Percentiles rank a stretch among this genome's conserved stretches.
phyloP scores from a whole-genome alignment of 2,329 filamentous ascomycete species.

The Cryphonectria carpinicola region DNA sequence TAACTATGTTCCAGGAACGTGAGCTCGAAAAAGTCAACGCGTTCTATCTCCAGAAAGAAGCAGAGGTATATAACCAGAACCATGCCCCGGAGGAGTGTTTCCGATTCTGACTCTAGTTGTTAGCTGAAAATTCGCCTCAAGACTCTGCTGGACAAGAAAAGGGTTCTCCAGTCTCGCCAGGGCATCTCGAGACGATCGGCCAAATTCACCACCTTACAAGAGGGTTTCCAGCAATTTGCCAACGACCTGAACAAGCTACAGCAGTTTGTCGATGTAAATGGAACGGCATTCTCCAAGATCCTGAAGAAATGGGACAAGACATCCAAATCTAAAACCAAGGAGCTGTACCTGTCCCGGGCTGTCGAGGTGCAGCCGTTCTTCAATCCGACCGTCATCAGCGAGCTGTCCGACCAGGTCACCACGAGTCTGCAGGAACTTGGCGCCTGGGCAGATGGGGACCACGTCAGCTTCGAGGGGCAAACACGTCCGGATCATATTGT shows the following conservation, averaged over 20 bases:
- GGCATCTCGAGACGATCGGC: conserved; percentile 84
- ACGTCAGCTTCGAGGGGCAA: conserved; percentile 75
- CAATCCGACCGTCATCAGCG: conserved; percentile 95
- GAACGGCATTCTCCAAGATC: conserved; percentile 97
- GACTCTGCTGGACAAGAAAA: conserved; percentile 93
- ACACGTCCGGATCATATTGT: conserved; percentile 61
- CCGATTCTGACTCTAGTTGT: background rate
- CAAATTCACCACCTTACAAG: conserved; percentile 91
- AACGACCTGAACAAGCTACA: conserved; percentile 96
- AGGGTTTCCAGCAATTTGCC: conserved; percentile 96
- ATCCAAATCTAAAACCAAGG: conserved; percentile 97
- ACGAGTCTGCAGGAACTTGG: conserved; percentile 94
- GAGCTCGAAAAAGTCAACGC: conserved; percentile 98
- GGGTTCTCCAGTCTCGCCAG: conserved; percentile 80
- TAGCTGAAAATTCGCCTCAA: conserved; percentile 92
- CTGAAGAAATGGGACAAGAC: conserved; percentile 99
- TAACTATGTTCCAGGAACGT: conserved; percentile 74
- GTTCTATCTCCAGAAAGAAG: conserved; percentile 97
- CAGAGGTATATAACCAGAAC: conserved; percentile 69
- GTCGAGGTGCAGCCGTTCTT: conserved; percentile 99
- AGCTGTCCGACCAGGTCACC: conserved; percentile 93
- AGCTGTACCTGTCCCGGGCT: conserved; percentile 91
- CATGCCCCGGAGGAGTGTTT: background rate
- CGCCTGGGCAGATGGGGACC: conserved; percentile 95
- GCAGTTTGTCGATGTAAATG: conserved; percentile 98